phyloP scores from a whole-genome alignment of 305 asterid genomes.

The Plantago coronopus region DNA sequence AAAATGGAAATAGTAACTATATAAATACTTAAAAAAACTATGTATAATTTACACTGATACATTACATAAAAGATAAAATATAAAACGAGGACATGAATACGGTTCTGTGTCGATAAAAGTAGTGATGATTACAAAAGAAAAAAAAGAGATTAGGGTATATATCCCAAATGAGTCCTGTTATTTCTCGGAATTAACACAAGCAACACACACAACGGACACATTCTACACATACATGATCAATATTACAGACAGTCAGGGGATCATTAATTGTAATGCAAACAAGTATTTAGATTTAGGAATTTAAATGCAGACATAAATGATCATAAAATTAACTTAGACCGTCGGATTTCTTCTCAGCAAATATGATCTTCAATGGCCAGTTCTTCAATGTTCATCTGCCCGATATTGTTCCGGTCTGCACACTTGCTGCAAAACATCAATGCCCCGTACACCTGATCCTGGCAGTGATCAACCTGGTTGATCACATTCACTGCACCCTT shows the following conservation, averaged over 20 bases:
- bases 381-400: conserved; percentile 32
- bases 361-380: conserved; percentile 28
- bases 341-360: conserved; percentile 3
- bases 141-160: too few relatives aligned
- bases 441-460: conserved; percentile 25
- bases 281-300: too few relatives aligned
- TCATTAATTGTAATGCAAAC: not conserved
- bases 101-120: too few relatives aligned
- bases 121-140: too few relatives aligned
- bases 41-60: too few relatives aligned
- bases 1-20: too few relatives aligned
- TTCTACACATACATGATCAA: not conserved
- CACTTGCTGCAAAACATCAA: conserved; percentile 44
- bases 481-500: not conserved
- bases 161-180: conserved; percentile 5
- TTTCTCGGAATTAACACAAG: conserved; percentile 1
- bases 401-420: conserved; percentile 34
- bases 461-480: not conserved
- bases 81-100: too few relatives aligned
- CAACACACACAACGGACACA: not conserved
- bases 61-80: too few relatives aligned
- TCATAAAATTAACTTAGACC: not conserved
- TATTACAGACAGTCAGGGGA: not conserved
- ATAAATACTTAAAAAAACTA: too few relatives aligned
- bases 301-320: not conserved